These are phyloP conservation scores for Cynanchum wilfordii DNA, from an alignment of 257 asterid species.

Conservation along the genomic window DNA sequence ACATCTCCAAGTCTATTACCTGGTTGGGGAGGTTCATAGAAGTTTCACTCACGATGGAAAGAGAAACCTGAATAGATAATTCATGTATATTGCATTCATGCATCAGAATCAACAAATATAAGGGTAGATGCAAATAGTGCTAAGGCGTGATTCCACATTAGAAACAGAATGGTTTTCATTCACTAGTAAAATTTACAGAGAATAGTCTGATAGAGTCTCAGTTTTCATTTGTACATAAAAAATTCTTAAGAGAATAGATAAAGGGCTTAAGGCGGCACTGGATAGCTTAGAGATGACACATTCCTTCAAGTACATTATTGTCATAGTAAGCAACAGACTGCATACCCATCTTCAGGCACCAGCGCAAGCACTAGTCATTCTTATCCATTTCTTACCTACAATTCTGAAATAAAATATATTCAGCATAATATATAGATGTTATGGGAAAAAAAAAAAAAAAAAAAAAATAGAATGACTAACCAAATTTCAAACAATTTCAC, in stretches of 20 bases:
- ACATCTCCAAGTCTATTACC: neutral
- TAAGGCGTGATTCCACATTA: neutral
- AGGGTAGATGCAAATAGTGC: neutral
- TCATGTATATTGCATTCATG: neutral
- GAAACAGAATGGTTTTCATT: neutral
- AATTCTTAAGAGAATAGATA: neutral
- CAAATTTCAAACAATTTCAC: neutral
- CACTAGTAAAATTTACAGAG: slow-evolving; percentile 5
- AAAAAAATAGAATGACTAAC: neutral
- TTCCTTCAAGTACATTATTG: neutral
- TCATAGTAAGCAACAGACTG: neutral
- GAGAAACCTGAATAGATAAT: neutral
- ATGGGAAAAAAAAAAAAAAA: neutral
- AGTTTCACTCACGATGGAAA: neutral
- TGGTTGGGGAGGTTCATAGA: neutral
- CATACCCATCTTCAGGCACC: neutral
- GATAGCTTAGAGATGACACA: no score
- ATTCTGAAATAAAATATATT: neutral
- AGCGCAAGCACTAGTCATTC: neutral
- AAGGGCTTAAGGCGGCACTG: neutral
- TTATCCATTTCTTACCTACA: neutral
- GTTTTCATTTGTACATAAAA: slow-evolving; percentile 1
- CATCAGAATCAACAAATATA: neutral
- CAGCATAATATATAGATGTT: neutral
- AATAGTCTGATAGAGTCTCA: neutral